Evolutionary conservation across 495 filamentous ascomycete species (phyloP).

Genomic region (Aspergillus affinis): DNA sequence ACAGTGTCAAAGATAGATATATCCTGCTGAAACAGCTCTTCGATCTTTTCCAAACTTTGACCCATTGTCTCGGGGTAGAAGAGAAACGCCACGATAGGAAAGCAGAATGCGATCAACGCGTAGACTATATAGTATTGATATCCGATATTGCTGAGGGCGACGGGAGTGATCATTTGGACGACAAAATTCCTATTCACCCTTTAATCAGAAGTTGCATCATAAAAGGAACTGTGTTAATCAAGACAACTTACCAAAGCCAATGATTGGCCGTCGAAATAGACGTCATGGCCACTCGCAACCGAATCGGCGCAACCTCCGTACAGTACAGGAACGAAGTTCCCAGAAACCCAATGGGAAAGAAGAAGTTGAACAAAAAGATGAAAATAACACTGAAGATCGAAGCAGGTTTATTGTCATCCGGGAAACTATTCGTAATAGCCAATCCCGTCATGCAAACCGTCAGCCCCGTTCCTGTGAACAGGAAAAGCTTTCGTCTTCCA

Average conservation of each 20-base stretch:
- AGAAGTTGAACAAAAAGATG: constrained; percentile 56
- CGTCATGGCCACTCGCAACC: constrained; percentile 51
- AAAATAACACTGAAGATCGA: constrained; percentile 44
- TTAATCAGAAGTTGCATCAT: not conserved
- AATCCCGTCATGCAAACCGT: constrained; percentile 40
- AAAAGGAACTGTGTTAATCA: not conserved
- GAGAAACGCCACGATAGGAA: constrained; percentile 53
- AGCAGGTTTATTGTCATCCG: constrained; percentile 31
- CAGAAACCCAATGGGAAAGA: constrained; percentile 56
- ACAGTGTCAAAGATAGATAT: constrained; percentile 6
- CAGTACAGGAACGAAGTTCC: constrained; percentile 56
- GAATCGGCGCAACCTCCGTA: constrained; percentile 53
- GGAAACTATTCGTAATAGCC: constrained; percentile 39
- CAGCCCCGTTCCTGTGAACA: constrained; percentile 47
- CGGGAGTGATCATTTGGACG: constrained; percentile 57
- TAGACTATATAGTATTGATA: constrained; percentile 62
- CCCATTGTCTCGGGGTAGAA: constrained; percentile 59
- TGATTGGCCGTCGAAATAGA: constrained; percentile 51
- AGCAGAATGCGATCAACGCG: constrained; percentile 27
- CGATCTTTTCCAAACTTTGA: constrained; percentile 23
- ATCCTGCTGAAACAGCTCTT: constrained; percentile 10
- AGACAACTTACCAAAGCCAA: constrained; percentile 39
- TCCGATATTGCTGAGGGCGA: constrained; percentile 49
- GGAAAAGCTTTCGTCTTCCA: constrained; percentile 48
- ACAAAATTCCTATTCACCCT: constrained; percentile 20